Evolutionary conservation across 257 asterid species (phyloP).

Genomic region (Rauvolfia tetraphylla): DNA sequence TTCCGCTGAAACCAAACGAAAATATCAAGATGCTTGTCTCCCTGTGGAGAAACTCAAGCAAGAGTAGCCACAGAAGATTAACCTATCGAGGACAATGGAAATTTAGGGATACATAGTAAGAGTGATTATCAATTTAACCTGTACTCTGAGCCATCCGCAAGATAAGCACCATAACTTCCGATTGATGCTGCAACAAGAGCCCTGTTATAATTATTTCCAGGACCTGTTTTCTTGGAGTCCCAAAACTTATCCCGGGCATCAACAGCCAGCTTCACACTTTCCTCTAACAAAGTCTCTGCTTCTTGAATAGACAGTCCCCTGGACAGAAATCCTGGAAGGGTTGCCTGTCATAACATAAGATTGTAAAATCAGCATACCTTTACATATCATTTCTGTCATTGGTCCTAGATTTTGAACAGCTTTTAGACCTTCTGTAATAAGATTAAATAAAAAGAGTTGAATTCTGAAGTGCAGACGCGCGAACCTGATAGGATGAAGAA

Average conservation of each 20-base stretch:
- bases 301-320: slow-evolving; percentile 67
- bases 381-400: too few relatives aligned
- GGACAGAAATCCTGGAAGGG: slow-evolving; percentile 64
- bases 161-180: slow-evolving; percentile 90
- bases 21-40: not conserved
- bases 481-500: slow-evolving; percentile 76
- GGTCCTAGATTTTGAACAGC: too few relatives aligned
- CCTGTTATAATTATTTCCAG: slow-evolving; percentile 40
- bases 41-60: not conserved
- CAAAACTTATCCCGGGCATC: slow-evolving; percentile 76
- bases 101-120: not conserved
- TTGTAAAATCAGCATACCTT: not conserved
- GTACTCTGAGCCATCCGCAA: slow-evolving; percentile 95
- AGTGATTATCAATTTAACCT: slow-evolving; percentile 31
- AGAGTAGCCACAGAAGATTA: too few relatives aligned
- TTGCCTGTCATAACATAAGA: slow-evolving; percentile 40
- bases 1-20: slow-evolving; percentile 44
- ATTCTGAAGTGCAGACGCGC: not conserved
- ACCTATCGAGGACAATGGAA: not conserved
- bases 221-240: slow-evolving; percentile 31
- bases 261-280: slow-evolving; percentile 56
- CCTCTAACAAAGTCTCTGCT: slow-evolving; percentile 53
- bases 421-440: not conserved
- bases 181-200: slow-evolving; percentile 83
- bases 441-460: not conserved